phyloP scores from a whole-genome alignment of 208 protist genomes.

The Acanthamoeba triangularis region DNA sequence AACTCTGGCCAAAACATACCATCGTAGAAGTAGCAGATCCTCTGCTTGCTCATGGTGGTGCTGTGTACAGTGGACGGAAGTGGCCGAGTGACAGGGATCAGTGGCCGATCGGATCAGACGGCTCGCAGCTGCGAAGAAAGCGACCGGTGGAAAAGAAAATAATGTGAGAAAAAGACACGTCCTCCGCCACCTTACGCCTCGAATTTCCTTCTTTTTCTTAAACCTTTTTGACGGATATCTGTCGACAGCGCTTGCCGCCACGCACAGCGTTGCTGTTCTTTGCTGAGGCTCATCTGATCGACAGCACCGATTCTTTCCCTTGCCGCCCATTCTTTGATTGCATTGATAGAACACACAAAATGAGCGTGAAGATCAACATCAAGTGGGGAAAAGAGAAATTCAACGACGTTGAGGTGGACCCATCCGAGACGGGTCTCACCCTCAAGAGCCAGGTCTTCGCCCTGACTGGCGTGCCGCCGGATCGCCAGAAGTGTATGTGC shows the following conservation, averaged over 20 bases:
- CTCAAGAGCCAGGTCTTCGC: slow-evolving; percentile 90
- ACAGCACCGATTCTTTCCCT: not conserved
- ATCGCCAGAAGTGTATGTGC: slow-evolving; percentile 88
- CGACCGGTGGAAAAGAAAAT: too few species aligned
- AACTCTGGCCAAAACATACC: not conserved
- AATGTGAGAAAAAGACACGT: too few species aligned
- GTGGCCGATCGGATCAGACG: not conserved
- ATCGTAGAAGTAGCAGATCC: slow-evolving; percentile 89
- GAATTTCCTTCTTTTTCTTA: too few species aligned
- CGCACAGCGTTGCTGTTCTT: too few species aligned
- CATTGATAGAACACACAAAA: not conserved
- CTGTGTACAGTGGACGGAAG: not conserved
- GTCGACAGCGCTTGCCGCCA: too few species aligned
- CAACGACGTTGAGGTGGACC: slow-evolving; percentile 86
- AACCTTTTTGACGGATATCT: too few species aligned
- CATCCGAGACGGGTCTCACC: slow-evolving; percentile 59
- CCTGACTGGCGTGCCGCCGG: slow-evolving; percentile 88
- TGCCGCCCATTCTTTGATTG: not conserved
- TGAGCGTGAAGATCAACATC: slow-evolving; percentile 81
- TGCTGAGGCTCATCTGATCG: not conserved
- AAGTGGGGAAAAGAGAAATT: slow-evolving; percentile 91
- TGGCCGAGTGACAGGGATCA: not conserved
- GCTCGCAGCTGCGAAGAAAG: too few species aligned
- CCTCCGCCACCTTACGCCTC: too few species aligned
- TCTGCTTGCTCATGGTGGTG: slow-evolving; percentile 74